These are phyloP conservation scores for Wickerhamiella sergipiensis DNA, from an alignment of 805 yeast species.

Conservation along the genomic window DNA sequence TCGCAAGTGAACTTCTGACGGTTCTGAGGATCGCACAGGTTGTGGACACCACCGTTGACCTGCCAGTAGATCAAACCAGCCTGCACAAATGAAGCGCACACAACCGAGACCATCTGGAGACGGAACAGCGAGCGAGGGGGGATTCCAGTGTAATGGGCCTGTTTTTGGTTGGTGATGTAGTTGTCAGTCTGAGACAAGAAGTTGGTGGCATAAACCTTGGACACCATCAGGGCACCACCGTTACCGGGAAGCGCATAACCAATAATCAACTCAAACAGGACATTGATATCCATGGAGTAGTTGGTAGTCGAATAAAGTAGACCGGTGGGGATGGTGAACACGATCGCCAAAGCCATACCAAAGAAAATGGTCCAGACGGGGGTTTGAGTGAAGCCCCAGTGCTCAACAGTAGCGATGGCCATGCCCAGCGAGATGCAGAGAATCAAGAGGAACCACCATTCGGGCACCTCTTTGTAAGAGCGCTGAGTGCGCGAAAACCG, in stretches of 20 bases:
- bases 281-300: slow-evolving; percentile 34
- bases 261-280: slow-evolving; percentile 34
- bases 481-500: slow-evolving; percentile 48
- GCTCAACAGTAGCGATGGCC: slow-evolving; percentile 33
- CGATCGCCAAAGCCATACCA: slow-evolving; percentile 35
- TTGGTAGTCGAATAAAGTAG: slow-evolving; percentile 37
- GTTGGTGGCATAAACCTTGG: slow-evolving; percentile 40
- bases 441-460: slow-evolving; percentile 48
- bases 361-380: slow-evolving; percentile 50
- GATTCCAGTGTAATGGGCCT: slow-evolving; percentile 44
- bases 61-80: slow-evolving; percentile 26
- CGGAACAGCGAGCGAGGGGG: slow-evolving; percentile 50
- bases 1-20: slow-evolving; percentile 33
- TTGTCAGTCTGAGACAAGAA: slow-evolving; percentile 52
- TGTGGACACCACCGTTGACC: slow-evolving; percentile 23
- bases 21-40: slow-evolving; percentile 28
- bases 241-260: slow-evolving; percentile 46
- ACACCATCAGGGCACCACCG: slow-evolving; percentile 38
- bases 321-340: slow-evolving; percentile 38
- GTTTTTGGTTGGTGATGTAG: slow-evolving; percentile 39
- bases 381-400: slow-evolving; percentile 27
- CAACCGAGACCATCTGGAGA: slow-evolving; percentile 27
- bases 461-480: slow-evolving; percentile 49
- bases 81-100: slow-evolving; percentile 19
- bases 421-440: slow-evolving; percentile 31